Base-by-base conservation (phyloP, 2,329 filamentous ascomycete genomes). In the Sporothrix globosa region DNA sequence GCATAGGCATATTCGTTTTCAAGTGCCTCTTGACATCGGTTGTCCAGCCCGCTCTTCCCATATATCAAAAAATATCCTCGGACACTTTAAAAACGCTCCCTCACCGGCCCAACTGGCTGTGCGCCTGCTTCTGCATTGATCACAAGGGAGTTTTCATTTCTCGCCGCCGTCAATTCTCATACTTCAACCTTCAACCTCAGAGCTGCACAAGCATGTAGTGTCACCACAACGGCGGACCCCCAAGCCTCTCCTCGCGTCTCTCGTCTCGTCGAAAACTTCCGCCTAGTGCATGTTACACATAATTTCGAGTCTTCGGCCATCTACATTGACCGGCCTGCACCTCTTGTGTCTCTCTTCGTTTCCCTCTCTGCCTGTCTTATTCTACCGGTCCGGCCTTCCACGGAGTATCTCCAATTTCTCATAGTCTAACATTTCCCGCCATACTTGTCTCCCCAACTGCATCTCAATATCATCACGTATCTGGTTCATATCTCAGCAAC, bases 191-290 rank as follows among this genome's bases (percentile, higher is more conserved):
- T 53, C 56, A 39, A 14, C 19, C 21, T n/a, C 21, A 24, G 34
- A 34, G 34, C 34, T 34, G 7, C 34, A 34, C 34, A 34, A 54
- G 46, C 54, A 68, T 70, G 69, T 63, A 61, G 69, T 70, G 65
- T 44, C n/a, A 68, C 69, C 65, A 41, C 34, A 44, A 53, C 69
- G 69, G 65, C 69, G 54, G 65, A 68, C 46, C 63, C 63, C 69
- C 69, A 68, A 61, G 27, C 24, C 13, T 68, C 39, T 61, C 50
- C 41, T 60, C 24, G 44, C 58, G 4, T 58, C 63, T 63, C 4
- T 44, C 14, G 27, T 50, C 39, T 50, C 65, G 56, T 71, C 48
- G 48, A 39, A 44, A 48, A 54, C n/a, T 2, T 41, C 21, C 27
- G 24, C 10, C 34, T 48, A 27, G 21, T 30, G 21, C 21, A 5